A percentile compares a stretch with the other conserved stretches of the same genome.
phyloP scores from a whole-genome alignment of 148 eudicot species.

The Euryodendron excelsum region DNA sequence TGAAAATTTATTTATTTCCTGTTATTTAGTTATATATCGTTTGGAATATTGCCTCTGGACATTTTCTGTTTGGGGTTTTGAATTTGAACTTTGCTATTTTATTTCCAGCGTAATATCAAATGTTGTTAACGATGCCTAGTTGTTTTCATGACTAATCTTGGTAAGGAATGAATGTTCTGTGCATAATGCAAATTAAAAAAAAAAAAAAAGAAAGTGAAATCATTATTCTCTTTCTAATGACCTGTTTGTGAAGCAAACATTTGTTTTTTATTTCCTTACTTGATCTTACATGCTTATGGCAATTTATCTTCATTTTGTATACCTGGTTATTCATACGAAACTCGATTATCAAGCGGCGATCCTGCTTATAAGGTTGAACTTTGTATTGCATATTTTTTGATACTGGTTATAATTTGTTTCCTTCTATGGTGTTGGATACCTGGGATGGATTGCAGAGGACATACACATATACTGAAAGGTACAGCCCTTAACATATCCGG shows the following conservation, averaged over 20 bases:
- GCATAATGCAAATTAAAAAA: not conserved
- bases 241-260: conserved; percentile 1
- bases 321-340: not conserved
- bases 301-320: not conserved
- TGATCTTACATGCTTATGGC: not conserved
- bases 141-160: not conserved
- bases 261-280: not conserved
- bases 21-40: not conserved
- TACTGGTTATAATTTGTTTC: conserved; percentile 5
- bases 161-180: not conserved
- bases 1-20: not conserved
- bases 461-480: conserved; percentile 64
- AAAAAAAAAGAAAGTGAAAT: not conserved
- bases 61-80: not conserved
- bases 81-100: not conserved
- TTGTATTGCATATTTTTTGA: not conserved
- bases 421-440: conserved; percentile 10
- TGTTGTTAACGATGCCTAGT: not conserved
- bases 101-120: not conserved
- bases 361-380: not conserved
- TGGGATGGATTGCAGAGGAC: conserved; percentile 39
- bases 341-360: not conserved
- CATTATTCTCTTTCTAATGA: not conserved
- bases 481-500: conserved; percentile 4
- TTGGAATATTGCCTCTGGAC: not conserved